Conservation (phyloP, 1,284 basidiomycete genomes). For the Papiliotrema terrestris region DNA sequence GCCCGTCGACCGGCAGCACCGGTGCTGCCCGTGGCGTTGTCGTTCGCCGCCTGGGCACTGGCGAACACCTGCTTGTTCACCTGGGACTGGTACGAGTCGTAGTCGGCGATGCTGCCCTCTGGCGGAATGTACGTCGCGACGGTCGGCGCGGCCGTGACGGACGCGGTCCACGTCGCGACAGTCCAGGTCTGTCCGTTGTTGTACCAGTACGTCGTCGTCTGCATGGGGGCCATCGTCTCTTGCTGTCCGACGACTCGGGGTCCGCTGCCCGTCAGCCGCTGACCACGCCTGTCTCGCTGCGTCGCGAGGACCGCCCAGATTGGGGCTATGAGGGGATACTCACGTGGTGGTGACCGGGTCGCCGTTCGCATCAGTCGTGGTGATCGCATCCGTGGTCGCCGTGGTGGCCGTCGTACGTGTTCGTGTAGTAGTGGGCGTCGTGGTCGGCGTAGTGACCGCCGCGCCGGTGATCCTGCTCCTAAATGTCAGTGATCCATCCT, state of each 20-base stretch:
- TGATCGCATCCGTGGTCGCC: slow-evolving; percentile 1
- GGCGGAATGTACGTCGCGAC: slow-evolving; percentile 32
- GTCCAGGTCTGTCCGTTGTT: slow-evolving; percentile 28
- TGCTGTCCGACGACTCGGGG: slow-evolving; percentile 17
- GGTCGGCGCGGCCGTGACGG: slow-evolving; percentile 15
- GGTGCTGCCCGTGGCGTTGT: background rate
- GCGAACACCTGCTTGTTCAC: slow-evolving; percentile 29
- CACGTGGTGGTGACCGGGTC: slow-evolving; percentile 13
- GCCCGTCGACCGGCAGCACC: slow-evolving; percentile 2
- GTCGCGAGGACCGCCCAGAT: no score
- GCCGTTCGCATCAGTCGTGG: slow-evolving; percentile 5
- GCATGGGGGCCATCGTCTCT: background rate
- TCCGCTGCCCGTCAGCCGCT: background rate
- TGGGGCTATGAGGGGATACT: no score
- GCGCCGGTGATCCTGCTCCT: no score
- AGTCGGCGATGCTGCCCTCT: slow-evolving; percentile 30
- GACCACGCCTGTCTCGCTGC: background rate
- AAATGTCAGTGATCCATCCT: no score
- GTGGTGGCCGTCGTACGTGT: slow-evolving; percentile 7
- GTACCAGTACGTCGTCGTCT: slow-evolving; percentile 24
- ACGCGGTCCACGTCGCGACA: slow-evolving; percentile 12
- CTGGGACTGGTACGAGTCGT: slow-evolving; percentile 26
- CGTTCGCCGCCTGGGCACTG: slow-evolving; percentile 9
- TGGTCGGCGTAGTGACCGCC: slow-evolving; percentile 5
- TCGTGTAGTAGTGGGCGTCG: slow-evolving; percentile 6